Evolutionary conservation across 768 basidiomycete genomes (phyloP).

Genomic region (Inosperma sp.): DNA sequence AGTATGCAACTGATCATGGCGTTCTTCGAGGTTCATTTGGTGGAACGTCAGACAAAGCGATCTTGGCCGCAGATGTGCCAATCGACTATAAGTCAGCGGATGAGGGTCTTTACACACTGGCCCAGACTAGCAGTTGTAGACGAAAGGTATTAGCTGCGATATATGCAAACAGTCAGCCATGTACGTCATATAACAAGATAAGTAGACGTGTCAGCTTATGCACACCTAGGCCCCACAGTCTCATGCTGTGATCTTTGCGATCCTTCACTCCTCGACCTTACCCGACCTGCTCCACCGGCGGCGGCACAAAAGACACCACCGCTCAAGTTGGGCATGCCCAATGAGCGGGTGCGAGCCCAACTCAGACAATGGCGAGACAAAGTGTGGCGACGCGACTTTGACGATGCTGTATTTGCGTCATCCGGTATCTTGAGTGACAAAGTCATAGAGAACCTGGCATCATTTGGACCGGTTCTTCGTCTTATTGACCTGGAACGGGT

Average conservation of each 20-base stretch:
- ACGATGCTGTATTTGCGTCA: slow-evolving; percentile 6
- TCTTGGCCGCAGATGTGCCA: slow-evolving; percentile 1
- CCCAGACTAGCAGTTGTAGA: slow-evolving; percentile 27
- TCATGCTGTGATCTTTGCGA: slow-evolving; percentile 17
- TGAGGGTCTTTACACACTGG: slow-evolving; percentile 28
- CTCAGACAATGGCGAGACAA: slow-evolving; percentile 15
- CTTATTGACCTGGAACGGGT: slow-evolving; percentile 5
- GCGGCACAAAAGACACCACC: not conserved
- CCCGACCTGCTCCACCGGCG: slow-evolving; percentile 9
- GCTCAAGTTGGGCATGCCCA: slow-evolving; percentile 10
- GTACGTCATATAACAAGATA: not conserved
- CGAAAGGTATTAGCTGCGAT: slow-evolving; percentile 10
- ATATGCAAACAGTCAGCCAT: not conserved
- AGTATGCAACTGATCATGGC: slow-evolving; percentile 13
- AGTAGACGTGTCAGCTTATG: not conserved
- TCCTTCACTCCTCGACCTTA: slow-evolving; percentile 14
- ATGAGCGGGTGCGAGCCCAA: slow-evolving; percentile 1
- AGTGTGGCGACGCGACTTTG: slow-evolving; percentile 13
- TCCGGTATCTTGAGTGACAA: slow-evolving; percentile 14
- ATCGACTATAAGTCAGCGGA: slow-evolving; percentile 16
- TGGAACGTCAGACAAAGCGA: slow-evolving; percentile 9
- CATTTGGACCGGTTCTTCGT: slow-evolving; percentile 15
- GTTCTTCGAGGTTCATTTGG: slow-evolving; percentile 12
- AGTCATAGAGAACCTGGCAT: slow-evolving; percentile 14
- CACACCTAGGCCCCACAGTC: not conserved